A percentile compares a stretch with the other conserved stretches of the same genome.
These are phyloP conservation scores for Mortierella sp. DNA, from an alignment of 371 early-diverging fungal species.

Conservation along the genomic window DNA sequence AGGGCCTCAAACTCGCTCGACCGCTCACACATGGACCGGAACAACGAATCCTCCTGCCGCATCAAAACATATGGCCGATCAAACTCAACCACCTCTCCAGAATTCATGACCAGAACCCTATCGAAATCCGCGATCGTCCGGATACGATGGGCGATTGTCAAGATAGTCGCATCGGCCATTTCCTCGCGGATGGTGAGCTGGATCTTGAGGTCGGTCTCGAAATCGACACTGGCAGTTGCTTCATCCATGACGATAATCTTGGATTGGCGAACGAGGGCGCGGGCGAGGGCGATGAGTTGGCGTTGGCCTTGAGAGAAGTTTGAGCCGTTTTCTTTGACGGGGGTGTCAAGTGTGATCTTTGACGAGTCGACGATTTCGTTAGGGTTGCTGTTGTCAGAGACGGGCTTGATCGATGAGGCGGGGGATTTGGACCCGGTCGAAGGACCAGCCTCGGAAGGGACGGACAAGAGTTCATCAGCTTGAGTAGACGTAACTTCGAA, in stretches of 20 bases:
- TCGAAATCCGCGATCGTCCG: slow-evolving; percentile 90
- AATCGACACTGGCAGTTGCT: slow-evolving; percentile 87
- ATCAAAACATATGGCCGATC: slow-evolving; percentile 68
- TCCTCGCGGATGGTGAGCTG: slow-evolving; percentile 80
- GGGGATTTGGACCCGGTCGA: slow-evolving; percentile 18
- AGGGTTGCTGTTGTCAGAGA: background rate
- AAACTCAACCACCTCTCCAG: slow-evolving; percentile 74
- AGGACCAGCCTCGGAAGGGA: background rate
- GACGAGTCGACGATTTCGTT: slow-evolving; percentile 36
- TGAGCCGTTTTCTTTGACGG: slow-evolving; percentile 75
- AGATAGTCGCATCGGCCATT: slow-evolving; percentile 66
- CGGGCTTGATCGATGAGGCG: slow-evolving; percentile 20
- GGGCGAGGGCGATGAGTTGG: slow-evolving; percentile 85
- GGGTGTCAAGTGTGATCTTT: slow-evolving; percentile 64
- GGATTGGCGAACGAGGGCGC: slow-evolving; percentile 78
- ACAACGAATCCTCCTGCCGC: slow-evolving; percentile 59
- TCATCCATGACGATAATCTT: slow-evolving; percentile 85
- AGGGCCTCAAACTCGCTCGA: slow-evolving; percentile 75
- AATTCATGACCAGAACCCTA: slow-evolving; percentile 75
- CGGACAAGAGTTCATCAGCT: background rate
- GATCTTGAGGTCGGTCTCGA: slow-evolving; percentile 72
- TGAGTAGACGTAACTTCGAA: slow-evolving; percentile 11
- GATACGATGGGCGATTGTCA: slow-evolving; percentile 81
- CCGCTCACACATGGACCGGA: slow-evolving; percentile 76
- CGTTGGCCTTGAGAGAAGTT: slow-evolving; percentile 87